Conservation (phyloP, 257 asterid genomes). For the Henckelia pumila region DNA sequence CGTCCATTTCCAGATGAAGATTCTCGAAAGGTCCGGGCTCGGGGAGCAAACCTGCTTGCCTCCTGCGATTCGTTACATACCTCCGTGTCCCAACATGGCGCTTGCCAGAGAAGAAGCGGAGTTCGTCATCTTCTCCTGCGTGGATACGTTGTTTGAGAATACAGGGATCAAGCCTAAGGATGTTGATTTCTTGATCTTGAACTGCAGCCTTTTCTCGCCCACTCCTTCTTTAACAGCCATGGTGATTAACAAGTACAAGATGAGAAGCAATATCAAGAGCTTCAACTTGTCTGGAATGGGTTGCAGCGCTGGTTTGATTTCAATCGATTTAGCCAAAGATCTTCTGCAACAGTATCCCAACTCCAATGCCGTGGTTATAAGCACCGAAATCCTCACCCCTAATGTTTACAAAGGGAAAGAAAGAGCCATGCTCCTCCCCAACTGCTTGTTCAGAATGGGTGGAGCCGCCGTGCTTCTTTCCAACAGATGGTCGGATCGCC, state of each 20-base stretch:
- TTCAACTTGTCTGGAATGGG: slow-evolving; percentile 37
- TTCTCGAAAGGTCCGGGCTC: slow-evolving; percentile 31
- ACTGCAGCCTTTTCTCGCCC: slow-evolving; percentile 35
- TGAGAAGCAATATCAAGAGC: slow-evolving; percentile 30
- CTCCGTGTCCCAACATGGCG: slow-evolving; percentile 15
- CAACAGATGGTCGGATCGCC: slow-evolving; percentile 13
- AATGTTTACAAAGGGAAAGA: slow-evolving; percentile 30
- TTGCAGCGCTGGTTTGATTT: slow-evolving; percentile 24
- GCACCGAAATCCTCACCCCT: slow-evolving; percentile 33
- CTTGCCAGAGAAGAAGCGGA: slow-evolving; percentile 28
- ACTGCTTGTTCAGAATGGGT: slow-evolving; percentile 36
- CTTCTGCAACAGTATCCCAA: slow-evolving; percentile 13
- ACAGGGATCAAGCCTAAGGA: slow-evolving; percentile 23
- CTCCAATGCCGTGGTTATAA: slow-evolving; percentile 18
- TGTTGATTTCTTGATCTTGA: slow-evolving; percentile 28
- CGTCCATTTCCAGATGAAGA: slow-evolving; percentile 28
- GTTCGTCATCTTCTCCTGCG: slow-evolving; percentile 28
- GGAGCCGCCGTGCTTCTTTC: slow-evolving; percentile 34
- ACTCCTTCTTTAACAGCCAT: slow-evolving; percentile 35
- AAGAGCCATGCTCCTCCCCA: slow-evolving; percentile 32
- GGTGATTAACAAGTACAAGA: slow-evolving; percentile 31
- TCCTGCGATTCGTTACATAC: slow-evolving; percentile 24
- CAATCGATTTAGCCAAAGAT: slow-evolving; percentile 20
- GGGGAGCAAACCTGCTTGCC: slow-evolving; percentile 32
- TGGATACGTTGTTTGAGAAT: slow-evolving; percentile 27